Percentiles rank a stretch among this genome's conserved stretches.
Evolutionary conservation across 1,284 basidiomycete genomes (phyloP).

Genomic region (Cystobasidium pallidum): DNA sequence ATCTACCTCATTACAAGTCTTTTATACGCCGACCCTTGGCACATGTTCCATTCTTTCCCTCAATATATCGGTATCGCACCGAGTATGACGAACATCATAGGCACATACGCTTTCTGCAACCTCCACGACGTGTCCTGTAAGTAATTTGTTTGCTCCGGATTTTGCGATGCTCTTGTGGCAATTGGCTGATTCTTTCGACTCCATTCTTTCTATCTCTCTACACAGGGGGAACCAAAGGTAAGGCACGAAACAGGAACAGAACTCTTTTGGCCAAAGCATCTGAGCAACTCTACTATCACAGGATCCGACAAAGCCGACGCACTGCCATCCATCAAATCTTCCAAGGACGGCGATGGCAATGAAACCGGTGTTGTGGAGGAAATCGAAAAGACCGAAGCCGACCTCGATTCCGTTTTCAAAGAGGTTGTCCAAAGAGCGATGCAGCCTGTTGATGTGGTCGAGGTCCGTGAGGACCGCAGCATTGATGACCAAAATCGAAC

Average conservation of each 20-base stretch:
- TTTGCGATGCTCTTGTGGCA: not conserved
- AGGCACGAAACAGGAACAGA: too few relatives aligned
- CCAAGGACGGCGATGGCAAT: slow-evolving; percentile 61
- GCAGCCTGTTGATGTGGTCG: slow-evolving; percentile 7
- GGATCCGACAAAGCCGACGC: slow-evolving; percentile 93
- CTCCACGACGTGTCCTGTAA: slow-evolving; percentile 75
- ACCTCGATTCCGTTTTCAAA: slow-evolving; percentile 88
- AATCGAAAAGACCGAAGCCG: slow-evolving; percentile 71
- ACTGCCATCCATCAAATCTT: slow-evolving; percentile 82
- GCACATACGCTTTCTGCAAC: slow-evolving; percentile 90
- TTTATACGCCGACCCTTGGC: slow-evolving; percentile 96
- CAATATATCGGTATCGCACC: slow-evolving; percentile 69
- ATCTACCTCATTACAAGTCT: slow-evolving; percentile 83
- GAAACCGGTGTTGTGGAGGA: slow-evolving; percentile 75
- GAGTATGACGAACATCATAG: slow-evolving; percentile 62
- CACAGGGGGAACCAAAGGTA: slow-evolving; percentile 90
- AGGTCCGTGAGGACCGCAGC: slow-evolving; percentile 10
- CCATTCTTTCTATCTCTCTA: too few relatives aligned
- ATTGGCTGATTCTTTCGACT: not conserved
- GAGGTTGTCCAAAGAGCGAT: slow-evolving; percentile 83
- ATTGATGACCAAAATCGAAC: slow-evolving; percentile 43
- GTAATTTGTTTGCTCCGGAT: not conserved
- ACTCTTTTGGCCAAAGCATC: too few relatives aligned
- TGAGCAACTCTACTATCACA: too few relatives aligned
- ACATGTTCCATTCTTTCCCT: slow-evolving; percentile 94